Percentiles rank a stretch among this genome's conserved stretches.
Conservation (phyloP, 2,329 filamentous ascomycete species). For the Cladorrhinum sp. region DNA sequence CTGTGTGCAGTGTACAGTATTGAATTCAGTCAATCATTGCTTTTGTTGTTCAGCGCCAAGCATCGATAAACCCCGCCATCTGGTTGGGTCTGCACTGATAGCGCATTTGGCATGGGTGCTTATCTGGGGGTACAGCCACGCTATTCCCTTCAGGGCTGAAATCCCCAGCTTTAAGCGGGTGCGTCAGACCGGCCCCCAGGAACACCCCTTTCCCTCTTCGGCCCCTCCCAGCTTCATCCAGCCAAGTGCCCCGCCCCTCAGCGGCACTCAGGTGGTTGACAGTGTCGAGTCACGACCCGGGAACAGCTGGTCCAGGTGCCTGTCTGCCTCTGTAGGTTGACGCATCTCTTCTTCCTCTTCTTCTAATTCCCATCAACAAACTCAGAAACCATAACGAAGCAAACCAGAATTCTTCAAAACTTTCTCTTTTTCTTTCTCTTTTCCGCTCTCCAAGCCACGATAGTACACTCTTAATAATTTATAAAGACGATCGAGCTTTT, state of each 20-base stretch:
- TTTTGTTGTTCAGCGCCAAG: background rate
- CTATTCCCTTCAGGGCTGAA: constrained; percentile 20
- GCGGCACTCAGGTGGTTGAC: constrained; percentile 14
- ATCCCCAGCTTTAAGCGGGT: constrained; percentile 13
- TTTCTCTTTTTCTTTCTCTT: background rate
- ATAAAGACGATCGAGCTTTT: constrained; percentile 12
- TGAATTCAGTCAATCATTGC: background rate
- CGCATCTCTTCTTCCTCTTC: background rate
- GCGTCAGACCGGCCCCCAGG: constrained; percentile 18
- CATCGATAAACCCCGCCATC: constrained; percentile 14
- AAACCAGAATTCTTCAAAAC: constrained; percentile 1
- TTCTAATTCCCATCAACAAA: background rate
- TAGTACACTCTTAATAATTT: constrained; percentile 7
- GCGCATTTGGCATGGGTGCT: constrained; percentile 5
- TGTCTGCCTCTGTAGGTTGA: background rate
- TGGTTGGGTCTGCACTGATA: constrained; percentile 5
- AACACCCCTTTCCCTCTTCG: constrained; percentile 14
- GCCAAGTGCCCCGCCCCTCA: constrained; percentile 22
- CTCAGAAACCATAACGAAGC: background rate
- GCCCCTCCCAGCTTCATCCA: constrained; percentile 7
- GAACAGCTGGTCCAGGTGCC: constrained; percentile 3
- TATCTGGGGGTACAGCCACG: constrained; percentile 12
- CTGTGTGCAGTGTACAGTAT: too few relatives aligned
- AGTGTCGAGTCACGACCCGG: constrained; percentile 19
- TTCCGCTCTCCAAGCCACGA: constrained; percentile 12